A percentile compares a stretch with the other conserved stretches of the same genome.
Conservation (phyloP, 108 stramenopile genomes). For the Ochromonas danica region DNA sequence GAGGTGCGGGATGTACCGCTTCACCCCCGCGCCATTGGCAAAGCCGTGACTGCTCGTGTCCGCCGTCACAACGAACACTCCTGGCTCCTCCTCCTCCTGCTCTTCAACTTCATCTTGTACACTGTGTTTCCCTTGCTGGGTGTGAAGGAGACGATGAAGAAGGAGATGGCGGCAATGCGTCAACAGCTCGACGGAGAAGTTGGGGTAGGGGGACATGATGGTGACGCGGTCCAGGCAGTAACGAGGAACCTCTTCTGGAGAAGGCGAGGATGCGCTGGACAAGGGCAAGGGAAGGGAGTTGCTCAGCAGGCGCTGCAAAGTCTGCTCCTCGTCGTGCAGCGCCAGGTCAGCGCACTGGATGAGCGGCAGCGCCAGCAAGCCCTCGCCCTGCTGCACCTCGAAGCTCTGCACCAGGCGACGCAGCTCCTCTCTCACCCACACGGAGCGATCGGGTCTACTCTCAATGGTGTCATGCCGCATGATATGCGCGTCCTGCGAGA, state of each 20-base stretch:
- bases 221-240: too few relatives aligned
- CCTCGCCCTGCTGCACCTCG: too few relatives aligned
- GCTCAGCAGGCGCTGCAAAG: background rate
- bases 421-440: too few relatives aligned
- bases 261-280: too few relatives aligned
- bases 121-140: background rate
- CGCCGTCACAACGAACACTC: background rate
- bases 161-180: background rate
- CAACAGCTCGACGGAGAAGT: background rate
- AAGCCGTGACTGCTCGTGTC: slow-evolving; percentile 3
- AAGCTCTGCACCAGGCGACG: too few relatives aligned
- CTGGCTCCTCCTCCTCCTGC: background rate
- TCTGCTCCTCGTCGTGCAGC: too few relatives aligned
- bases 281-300: slow-evolving; percentile 1
- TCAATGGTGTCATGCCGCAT: background rate
- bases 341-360: too few relatives aligned
- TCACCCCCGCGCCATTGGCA: slow-evolving; percentile 3
- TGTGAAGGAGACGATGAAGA: background rate
- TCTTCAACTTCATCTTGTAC: background rate
- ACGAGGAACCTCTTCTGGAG: too few relatives aligned
- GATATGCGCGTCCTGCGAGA: background rate
- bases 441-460: background rate
- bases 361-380: too few relatives aligned
- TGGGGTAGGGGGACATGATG: background rate
- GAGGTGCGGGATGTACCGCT: background rate